phyloP scores from a whole-genome alignment of 257 asterid species.

The Solanum gandarillasii region DNA sequence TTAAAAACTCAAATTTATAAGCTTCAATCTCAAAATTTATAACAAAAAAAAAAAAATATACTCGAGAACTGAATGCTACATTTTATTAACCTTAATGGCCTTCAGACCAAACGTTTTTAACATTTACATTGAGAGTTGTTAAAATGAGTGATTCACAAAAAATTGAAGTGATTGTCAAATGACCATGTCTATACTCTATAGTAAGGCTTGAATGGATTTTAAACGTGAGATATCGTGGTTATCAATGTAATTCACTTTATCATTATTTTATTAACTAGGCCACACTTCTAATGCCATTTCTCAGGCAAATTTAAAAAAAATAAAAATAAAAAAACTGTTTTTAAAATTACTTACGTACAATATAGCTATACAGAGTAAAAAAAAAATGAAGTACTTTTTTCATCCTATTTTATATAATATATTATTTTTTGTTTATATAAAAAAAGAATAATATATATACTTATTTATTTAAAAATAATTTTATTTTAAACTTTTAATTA shows the following conservation, averaged over 20 bases:
- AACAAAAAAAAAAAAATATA: no score
- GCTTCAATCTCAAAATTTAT: neutral
- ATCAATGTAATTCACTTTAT: neutral
- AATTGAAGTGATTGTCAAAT: neutral
- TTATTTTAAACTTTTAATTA: no score
- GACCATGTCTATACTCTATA: neutral
- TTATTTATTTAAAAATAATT: no score
- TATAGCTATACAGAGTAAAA: neutral
- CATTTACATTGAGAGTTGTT: neutral
- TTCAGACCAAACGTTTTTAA: neutral
- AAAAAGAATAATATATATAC: no score
- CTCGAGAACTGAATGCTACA: neutral
- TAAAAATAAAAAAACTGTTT: no score
- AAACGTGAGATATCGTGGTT: neutral
- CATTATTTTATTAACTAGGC: neutral
- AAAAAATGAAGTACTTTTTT: neutral
- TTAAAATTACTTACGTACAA: no score
- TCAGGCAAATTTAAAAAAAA: neutral
- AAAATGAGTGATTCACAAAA: no score
- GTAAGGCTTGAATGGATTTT: neutral
- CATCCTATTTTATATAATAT: neutral
- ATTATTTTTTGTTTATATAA: neutral
- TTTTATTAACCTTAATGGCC: neutral
- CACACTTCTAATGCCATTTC: neutral
- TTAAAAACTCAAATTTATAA: no score